Conservation (phyloP, 2,329 filamentous ascomycete genomes). For the Polychaeton citri region DNA sequence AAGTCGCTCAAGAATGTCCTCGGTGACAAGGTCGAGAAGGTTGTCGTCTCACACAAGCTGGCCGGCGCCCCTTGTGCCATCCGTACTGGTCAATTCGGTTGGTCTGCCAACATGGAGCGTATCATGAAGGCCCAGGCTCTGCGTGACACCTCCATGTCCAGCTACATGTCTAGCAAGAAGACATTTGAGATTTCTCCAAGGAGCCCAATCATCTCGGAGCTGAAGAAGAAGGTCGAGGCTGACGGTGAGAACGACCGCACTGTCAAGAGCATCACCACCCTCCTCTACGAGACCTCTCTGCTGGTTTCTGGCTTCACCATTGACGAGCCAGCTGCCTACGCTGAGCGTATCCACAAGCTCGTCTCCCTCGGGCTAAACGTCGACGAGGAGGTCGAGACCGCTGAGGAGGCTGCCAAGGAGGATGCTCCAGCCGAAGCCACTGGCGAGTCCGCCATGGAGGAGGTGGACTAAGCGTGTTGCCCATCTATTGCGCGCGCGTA, state of each 20-base stretch:
- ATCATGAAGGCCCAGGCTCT: constrained; percentile 99
- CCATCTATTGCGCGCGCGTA: constrained; percentile 12
- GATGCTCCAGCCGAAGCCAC: constrained; percentile 50
- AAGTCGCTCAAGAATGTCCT: constrained; percentile 99
- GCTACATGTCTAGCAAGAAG: constrained; percentile 99
- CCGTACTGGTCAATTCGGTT: constrained; percentile 98
- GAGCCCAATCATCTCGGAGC: constrained; percentile 94
- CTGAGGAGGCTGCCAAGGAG: constrained; percentile 42
- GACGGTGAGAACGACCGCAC: constrained; percentile 98
- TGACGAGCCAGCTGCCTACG: constrained; percentile 93
- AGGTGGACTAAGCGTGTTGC: constrained; percentile 66
- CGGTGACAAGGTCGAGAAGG: constrained; percentile 99
- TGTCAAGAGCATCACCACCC: constrained; percentile 97
- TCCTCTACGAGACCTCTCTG: constrained; percentile 97
- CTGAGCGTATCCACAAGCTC: constrained; percentile 99
- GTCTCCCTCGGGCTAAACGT: constrained; percentile 96
- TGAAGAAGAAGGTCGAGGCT: constrained; percentile 97
- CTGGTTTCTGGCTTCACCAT: constrained; percentile 99
- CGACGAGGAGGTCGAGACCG: constrained; percentile 75
- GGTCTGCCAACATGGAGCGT: constrained; percentile 99
- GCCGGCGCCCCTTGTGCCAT: constrained; percentile 90
- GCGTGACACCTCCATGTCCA: constrained; percentile 98
- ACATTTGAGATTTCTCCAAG: constrained; percentile 99
- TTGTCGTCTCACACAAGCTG: constrained; percentile 97
- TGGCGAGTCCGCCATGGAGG: constrained; percentile 96